phyloP scores from a whole-genome alignment of 495 filamentous ascomycete genomes.

The Penicillium riverlandense region DNA sequence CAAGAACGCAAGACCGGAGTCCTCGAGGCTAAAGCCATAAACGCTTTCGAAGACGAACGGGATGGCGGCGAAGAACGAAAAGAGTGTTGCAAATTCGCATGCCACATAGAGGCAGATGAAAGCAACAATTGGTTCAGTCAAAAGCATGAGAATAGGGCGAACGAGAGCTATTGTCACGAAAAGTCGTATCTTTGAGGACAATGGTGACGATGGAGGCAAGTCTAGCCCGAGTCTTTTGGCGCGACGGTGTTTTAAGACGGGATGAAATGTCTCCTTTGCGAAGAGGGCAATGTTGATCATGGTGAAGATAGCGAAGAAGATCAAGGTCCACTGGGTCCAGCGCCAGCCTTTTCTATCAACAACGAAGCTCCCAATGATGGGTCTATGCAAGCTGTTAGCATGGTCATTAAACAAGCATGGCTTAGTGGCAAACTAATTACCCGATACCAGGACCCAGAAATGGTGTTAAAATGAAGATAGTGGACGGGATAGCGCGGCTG shows the following conservation, averaged over 20 bases:
- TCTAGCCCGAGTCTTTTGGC: conserved; percentile 34
- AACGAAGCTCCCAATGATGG: conserved; percentile 58
- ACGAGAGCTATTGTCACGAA: conserved; percentile 50
- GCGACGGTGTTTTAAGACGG: conserved; percentile 47
- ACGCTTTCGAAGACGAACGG: conserved; percentile 44
- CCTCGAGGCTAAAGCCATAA: conserved; percentile 42
- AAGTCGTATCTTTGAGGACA: conserved; percentile 29
- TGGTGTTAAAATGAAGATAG: conserved; percentile 31
- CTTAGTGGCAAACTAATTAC: conserved; percentile 18
- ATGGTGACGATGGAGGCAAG: conserved; percentile 26
- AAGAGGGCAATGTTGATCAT: conserved; percentile 9
- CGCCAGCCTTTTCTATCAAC: conserved; percentile 51
- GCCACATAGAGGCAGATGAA: conserved; percentile 54
- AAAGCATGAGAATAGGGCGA: conserved; percentile 57
- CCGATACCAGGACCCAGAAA: conserved; percentile 24
- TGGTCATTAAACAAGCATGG: too few species aligned
- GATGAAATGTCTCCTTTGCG: conserved; percentile 56
- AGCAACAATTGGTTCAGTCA: conserved; percentile 58
- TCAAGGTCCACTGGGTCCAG: conserved; percentile 52
- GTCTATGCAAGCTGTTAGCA: conserved; percentile 20
- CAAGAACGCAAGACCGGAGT: conserved; percentile 53
- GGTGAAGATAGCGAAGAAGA: conserved; percentile 39
- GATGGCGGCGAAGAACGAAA: conserved; percentile 59
- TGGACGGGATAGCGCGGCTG: conserved; percentile 26
- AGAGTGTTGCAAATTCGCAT: conserved; percentile 59